These are phyloP conservation scores for Chaetomiaceae sp. DNA, from an alignment of 2,329 filamentous ascomycete genomes.

Conservation along the genomic window DNA sequence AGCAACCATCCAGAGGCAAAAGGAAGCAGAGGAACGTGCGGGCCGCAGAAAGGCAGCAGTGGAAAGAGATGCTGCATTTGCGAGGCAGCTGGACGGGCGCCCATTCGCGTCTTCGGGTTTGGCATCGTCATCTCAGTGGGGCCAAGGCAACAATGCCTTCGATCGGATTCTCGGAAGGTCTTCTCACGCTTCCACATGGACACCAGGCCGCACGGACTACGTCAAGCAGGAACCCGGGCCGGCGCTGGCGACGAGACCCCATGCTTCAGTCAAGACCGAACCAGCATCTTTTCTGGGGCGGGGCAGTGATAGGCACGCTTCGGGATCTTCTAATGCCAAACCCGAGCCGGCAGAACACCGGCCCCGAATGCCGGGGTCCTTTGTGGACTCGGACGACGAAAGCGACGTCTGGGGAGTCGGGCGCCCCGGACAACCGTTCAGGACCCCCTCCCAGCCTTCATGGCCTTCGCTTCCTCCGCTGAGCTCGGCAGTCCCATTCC, in stretches of 20 bases:
- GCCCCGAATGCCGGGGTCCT: conserved; percentile 13
- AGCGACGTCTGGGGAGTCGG: background rate
- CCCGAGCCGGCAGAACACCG: background rate
- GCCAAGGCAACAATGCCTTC: conserved; percentile 21
- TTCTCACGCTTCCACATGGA: conserved; percentile 5
- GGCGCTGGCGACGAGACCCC: conserved; percentile 7
- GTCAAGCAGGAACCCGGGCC: conserved; percentile 6
- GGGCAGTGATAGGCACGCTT: background rate
- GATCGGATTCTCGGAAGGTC: conserved; percentile 18
- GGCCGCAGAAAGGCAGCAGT: conserved; percentile 35
- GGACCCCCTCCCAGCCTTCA: background rate
- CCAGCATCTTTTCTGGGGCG: background rate
- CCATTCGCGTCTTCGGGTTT: background rate
- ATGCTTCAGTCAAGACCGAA: background rate
- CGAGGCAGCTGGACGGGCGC: conserved; percentile 16
- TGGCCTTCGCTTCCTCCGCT: conserved; percentile 5
- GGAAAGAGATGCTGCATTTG: conserved; percentile 29
- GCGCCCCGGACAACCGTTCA: background rate
- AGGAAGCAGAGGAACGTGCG: conserved; percentile 35
- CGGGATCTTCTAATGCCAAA: background rate
- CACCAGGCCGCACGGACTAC: background rate
- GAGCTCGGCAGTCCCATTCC: background rate
- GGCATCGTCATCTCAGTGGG: conserved; percentile 3
- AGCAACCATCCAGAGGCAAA: conserved; percentile 24
- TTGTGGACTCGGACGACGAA: conserved; percentile 11